A percentile compares a stretch with the other conserved stretches of the same genome.
phyloP scores from a whole-genome alignment of 2,329 filamentous ascomycete genomes.

The Drechslerella dactyloides region DNA sequence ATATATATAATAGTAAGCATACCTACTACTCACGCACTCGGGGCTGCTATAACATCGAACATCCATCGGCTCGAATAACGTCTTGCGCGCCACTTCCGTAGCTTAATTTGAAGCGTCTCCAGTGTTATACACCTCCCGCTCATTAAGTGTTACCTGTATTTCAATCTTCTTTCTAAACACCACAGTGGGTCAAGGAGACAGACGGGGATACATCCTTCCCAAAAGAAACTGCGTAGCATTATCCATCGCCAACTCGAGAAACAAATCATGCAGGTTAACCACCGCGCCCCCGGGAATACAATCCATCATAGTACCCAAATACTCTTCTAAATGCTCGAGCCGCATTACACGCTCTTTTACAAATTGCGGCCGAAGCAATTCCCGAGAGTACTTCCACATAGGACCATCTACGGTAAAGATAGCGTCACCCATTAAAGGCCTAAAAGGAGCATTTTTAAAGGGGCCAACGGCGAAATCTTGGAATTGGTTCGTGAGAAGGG shows the following conservation, averaged over 20 bases:
- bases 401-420: conserved; percentile 65
- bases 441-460: conserved; percentile 60
- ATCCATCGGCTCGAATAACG: too few relatives aligned
- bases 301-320: conserved; percentile 58
- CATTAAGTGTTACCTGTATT: too few relatives aligned
- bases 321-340: conserved; percentile 43
- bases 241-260: conserved; percentile 71
- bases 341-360: conserved; percentile 59
- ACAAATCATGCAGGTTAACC: conserved; percentile 68
- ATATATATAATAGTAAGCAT: too few relatives aligned
- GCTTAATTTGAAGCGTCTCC: too few relatives aligned
- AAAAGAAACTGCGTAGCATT: conserved; percentile 72
- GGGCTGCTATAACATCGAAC: too few relatives aligned
- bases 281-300: conserved; percentile 65
- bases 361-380: conserved; percentile 66
- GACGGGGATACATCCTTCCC: conserved; percentile 62
- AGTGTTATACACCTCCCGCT: too few relatives aligned
- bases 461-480: conserved; percentile 63
- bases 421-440: conserved; percentile 64
- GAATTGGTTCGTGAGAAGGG: conserved; percentile 66
- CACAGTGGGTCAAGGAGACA: too few relatives aligned
- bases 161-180: too few relatives aligned
- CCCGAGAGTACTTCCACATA: conserved; percentile 64
- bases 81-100: too few relatives aligned
- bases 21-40: too few relatives aligned